Evolutionary conservation across 176 grass and related monocot genomes (phyloP), one percentile per base, ranked within the genome.

Genomic region (Saccharum spontaneum): DNA sequence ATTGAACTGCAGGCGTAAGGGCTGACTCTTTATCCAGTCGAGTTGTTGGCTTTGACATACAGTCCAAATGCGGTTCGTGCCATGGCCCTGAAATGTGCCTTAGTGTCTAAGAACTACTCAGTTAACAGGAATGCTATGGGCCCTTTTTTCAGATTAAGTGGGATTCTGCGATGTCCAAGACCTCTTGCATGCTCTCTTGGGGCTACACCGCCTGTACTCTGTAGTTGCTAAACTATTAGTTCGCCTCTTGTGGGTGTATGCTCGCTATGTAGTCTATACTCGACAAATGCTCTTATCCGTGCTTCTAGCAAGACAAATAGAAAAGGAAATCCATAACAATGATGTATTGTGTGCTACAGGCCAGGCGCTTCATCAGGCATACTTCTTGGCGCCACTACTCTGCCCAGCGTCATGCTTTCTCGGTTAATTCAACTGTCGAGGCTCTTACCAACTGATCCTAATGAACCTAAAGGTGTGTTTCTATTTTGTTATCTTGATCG

Each of bases 281-380:
- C 0, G 15, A 4, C 75, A 60, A 52, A 65, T 36, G 2, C 50
- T 50, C 45, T 48, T 80, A 14, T 81, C 33, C 7, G 34, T 77
- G 70, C 76, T 48, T 82, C 2, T 78, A 50, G 13, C 10, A 24
- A 39, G 67, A 70, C 30, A 6, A 20, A 81, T 38, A 54, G 4
- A 81, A 8, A 62, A 62, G 1, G 15, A 66, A 45, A 61, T 23
- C 4, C 38, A 10, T 77, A 41, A 34, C 34, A 16, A 23, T 86
- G 82, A 79, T 79, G 14, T 60, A 37, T 45, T 90, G 6, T 64
- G 26, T 28, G 38, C 52, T 92, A 20, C 80, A 99, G 97, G 89
- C 91, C 93, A 82, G 97, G 97, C 39, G 89, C 88, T 78, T 95
- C 97, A 18, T 99, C 97, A 64, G 97, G 93, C 59, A 96, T 96